A percentile compares a stretch with the other conserved stretches of the same genome.
phyloP scores from a whole-genome alignment of 139 green algal genomes.

The Micractinium conductrix region DNA sequence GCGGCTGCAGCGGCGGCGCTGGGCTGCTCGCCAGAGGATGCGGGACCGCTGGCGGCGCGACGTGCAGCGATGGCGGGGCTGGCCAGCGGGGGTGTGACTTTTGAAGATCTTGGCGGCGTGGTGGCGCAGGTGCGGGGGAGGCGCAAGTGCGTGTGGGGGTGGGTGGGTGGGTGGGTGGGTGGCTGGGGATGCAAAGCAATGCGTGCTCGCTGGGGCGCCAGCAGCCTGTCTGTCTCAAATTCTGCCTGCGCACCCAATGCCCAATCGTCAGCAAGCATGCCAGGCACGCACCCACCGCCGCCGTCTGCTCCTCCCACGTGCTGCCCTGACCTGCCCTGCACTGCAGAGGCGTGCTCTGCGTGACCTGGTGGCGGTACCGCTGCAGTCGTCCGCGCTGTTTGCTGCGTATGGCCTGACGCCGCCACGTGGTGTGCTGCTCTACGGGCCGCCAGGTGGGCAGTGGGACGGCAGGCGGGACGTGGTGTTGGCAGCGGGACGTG shows the following conservation, averaged over 20 bases:
- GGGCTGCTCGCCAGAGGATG: constrained; percentile 15
- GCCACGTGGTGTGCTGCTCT: constrained; percentile 81
- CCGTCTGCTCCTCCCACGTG: not conserved
- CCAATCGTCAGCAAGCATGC: too few species aligned
- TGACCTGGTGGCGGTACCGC: constrained; percentile 62
- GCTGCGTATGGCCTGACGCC: constrained; percentile 56
- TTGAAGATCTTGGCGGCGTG: constrained; percentile 57
- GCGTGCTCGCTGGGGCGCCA: too few species aligned
- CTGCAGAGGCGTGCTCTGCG: constrained; percentile 39
- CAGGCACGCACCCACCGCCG: too few species aligned
- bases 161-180: too few species aligned
- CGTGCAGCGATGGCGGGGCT: constrained; percentile 43
- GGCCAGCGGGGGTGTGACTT: constrained; percentile 17
- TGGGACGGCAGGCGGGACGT: not conserved
- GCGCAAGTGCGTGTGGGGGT: too few species aligned
- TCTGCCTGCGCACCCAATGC: too few species aligned
- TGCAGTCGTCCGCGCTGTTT: constrained; percentile 51
- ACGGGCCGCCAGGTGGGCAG: constrained; percentile 71
- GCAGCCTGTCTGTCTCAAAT: too few species aligned
- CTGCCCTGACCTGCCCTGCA: not conserved
- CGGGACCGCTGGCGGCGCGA: constrained; percentile 49
- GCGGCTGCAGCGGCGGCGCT: constrained; percentile 2
- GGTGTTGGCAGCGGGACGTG: too few species aligned
- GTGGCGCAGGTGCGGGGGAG: not conserved
- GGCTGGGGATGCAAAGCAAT: too few species aligned